Base-by-base conservation (phyloP, 202 grass and related monocot genomes). In the Panicum virgatum region DNA sequence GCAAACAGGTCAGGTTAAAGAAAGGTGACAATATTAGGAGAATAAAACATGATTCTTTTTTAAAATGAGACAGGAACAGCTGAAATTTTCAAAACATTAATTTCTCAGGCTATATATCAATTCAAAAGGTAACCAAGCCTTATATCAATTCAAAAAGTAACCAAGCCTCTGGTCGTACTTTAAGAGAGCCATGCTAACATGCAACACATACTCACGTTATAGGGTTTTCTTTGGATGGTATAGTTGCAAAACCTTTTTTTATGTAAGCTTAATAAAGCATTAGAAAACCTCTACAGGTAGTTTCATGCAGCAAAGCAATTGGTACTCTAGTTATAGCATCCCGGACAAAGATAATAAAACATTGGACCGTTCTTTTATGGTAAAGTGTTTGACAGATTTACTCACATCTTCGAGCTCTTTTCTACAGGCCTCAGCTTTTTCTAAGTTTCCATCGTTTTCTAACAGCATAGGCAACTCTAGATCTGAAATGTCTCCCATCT, bases 381-480 rank as follows among this genome's bases (percentile, higher is more conserved):
- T 67, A 79, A 74, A 78, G 39, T 27, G 72, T 25, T 85, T 44
- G 9, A 81, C 25, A 67, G 66, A 79, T 84, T 61, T 80, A 93
- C 96, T 95, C 86, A 98, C 96, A 87, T 93, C 90, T 80, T 91
- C 92, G 86, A 98, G 96, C 54, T 98, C 82, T 50, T 95, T 93
- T 80, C 88, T 87, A 80, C 86, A 93, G 58, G 82, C 76, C 88
- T 98, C 96, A 63, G 96, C 92, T 87, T 88, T 98, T 69, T 98
- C 90, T 42, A 92, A 77, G 83, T 98, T 93, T 64, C 79, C 84
- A 94, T 90, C 88, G 83, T 87, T 86, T 88, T 95, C 96, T 64
- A 88, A 86, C 61, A 88, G 50, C 38, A 81, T 80, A 75, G 90
- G 86, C 80, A 97, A 83, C 78, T 95, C 86, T 80, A 93, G 80